phyloP scores from a whole-genome alignment of 2,329 filamentous ascomycete genomes.

The Metarhizium guizhouense region DNA sequence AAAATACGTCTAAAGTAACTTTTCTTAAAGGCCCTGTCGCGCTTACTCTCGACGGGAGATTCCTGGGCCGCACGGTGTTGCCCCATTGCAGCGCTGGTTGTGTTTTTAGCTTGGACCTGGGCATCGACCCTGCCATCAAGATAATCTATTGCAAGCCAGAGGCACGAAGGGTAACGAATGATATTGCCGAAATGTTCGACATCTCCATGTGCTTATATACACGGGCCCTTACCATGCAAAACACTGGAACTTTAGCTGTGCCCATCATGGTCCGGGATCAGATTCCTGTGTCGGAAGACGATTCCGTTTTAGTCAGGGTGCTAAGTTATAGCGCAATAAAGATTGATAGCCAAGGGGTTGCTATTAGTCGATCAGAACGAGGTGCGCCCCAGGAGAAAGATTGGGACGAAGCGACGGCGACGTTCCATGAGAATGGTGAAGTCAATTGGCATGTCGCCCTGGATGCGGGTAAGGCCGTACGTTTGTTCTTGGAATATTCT shows the following conservation, averaged over 20 bases:
- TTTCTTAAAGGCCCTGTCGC: conserved; percentile 42
- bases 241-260: conserved; percentile 32
- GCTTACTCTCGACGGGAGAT: conserved; percentile 48
- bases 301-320: conserved; percentile 37
- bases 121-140: conserved; percentile 44
- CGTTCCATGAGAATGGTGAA: conserved; percentile 44
- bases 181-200: conserved; percentile 41
- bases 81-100: conserved; percentile 45
- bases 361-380: conserved; percentile 18
- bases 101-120: conserved; percentile 41
- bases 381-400: conserved; percentile 18
- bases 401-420: conserved; percentile 42
- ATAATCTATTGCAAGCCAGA: conserved; percentile 45
- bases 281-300: conserved; percentile 48
- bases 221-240: conserved; percentile 34
- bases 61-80: conserved; percentile 44
- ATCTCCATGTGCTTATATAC: conserved; percentile 30
- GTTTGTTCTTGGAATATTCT: conserved; percentile 50
- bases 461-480: conserved; percentile 42
- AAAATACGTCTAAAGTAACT: conserved; percentile 41
- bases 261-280: conserved; percentile 45
- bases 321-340: too few relatives aligned
- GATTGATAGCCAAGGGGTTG: too few relatives aligned
- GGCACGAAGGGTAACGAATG: conserved; percentile 37
- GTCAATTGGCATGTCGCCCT: conserved; percentile 46